These are phyloP conservation scores for Eleusine indica DNA, from an alignment of 176 grass and related monocot species.

Conservation along the genomic window DNA sequence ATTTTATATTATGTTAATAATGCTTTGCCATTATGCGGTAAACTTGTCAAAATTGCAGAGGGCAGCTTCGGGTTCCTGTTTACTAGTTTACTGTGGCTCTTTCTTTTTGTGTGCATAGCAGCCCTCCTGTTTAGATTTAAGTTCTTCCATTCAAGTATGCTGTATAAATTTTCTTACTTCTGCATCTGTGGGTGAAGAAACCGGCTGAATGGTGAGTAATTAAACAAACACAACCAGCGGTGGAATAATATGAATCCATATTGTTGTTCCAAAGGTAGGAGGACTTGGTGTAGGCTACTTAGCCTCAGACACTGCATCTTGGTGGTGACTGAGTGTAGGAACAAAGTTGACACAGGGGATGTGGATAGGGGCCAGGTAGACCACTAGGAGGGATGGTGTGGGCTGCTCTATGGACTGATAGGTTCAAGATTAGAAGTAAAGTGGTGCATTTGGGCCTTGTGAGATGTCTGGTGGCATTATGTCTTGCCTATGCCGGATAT, in stretches of 20 bases:
- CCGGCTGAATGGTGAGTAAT: neutral
- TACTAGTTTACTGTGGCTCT: neutral
- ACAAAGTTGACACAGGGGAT: neutral
- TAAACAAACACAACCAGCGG: neutral
- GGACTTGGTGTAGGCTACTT: neutral
- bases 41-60: constrained; percentile 8
- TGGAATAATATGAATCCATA: neutral
- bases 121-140: neutral
- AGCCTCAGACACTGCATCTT: neutral
- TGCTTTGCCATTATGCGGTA: neutral
- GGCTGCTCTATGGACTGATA: neutral
- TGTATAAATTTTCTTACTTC: neutral
- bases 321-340: neutral
- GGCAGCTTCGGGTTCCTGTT: neutral
- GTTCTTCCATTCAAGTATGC: neutral
- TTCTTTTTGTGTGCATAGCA: neutral
- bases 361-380: no score
- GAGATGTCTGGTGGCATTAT: neutral
- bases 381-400: neutral
- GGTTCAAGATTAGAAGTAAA: neutral
- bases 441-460: no score
- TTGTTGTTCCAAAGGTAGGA: neutral
- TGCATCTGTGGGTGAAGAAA: neutral
- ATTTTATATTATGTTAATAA: neutral
- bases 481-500: no score